phyloP scores from a whole-genome alignment of 352 stramenopile species.

The Globisporangium mamillatum region DNA sequence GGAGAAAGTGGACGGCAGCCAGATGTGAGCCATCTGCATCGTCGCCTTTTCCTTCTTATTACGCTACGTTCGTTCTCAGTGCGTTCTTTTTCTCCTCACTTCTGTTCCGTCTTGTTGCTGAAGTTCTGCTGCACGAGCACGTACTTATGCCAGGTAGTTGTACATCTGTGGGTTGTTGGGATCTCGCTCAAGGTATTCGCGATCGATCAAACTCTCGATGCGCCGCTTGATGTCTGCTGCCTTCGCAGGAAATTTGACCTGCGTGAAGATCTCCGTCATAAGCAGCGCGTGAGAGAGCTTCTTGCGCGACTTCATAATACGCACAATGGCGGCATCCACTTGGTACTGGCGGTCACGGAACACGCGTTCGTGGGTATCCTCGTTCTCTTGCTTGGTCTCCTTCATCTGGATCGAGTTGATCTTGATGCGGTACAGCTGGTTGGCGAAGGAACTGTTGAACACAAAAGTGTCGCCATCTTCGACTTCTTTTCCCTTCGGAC shows the following conservation, averaged over 20 bases:
- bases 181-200: slow-evolving; percentile 88
- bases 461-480: slow-evolving; percentile 80
- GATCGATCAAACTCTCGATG: slow-evolving; percentile 89
- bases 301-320: slow-evolving; percentile 99
- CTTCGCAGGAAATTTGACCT: slow-evolving; percentile 89
- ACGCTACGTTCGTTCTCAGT: neutral
- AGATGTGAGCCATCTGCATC: neutral
- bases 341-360: slow-evolving; percentile 93
- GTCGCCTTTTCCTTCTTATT: neutral
- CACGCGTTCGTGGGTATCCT: slow-evolving; percentile 92
- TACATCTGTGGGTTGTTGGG: slow-evolving; percentile 78
- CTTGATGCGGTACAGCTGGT: slow-evolving; percentile 90
- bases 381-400: slow-evolving; percentile 92
- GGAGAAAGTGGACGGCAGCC: neutral
- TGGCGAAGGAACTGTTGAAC: slow-evolving; percentile 86
- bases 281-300: slow-evolving; percentile 93
- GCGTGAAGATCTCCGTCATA: slow-evolving; percentile 95
- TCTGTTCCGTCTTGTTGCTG: neutral
- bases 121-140: neutral
- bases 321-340: slow-evolving; percentile 95
- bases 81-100: neutral
- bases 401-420: slow-evolving; percentile 96
- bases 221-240: slow-evolving; percentile 84
- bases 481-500: slow-evolving; percentile 85
- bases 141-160: slow-evolving; percentile 85